These are phyloP conservation scores for Solanum hybrid DNA, from an alignment of 305 asterid genomes.

Conservation along the genomic window DNA sequence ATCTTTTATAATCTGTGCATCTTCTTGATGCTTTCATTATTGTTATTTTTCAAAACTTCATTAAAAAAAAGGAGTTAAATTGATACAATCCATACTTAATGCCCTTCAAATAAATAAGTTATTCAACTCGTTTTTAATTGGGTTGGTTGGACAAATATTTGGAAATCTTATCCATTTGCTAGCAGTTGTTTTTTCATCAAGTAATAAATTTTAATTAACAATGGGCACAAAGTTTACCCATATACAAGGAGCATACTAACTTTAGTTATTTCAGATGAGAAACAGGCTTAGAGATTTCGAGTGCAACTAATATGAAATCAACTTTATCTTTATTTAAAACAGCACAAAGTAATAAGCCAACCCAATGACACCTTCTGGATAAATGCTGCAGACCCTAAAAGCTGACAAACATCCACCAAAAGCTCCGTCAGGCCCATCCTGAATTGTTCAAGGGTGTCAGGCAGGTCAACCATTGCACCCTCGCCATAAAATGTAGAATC, in stretches of 20 bases:
- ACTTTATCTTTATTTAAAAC: background rate
- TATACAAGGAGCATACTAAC: background rate
- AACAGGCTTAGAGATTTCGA: background rate
- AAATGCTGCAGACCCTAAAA: slow-evolving; percentile 53
- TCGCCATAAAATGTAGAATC: slow-evolving; percentile 45
- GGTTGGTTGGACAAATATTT: background rate
- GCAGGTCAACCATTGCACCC: slow-evolving; percentile 49
- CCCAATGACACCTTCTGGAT: slow-evolving; percentile 46
- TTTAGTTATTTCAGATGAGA: background rate
- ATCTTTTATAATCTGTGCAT: background rate
- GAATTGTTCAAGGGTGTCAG: slow-evolving; percentile 66
- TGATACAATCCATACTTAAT: background rate
- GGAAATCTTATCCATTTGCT: background rate
- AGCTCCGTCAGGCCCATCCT: slow-evolving; percentile 74
- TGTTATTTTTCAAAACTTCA: background rate
- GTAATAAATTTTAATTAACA: background rate
- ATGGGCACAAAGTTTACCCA: background rate
- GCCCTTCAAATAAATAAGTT: background rate
- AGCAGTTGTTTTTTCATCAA: background rate
- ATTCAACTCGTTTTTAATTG: background rate
- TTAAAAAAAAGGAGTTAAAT: background rate
- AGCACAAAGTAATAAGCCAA: slow-evolving; percentile 8
- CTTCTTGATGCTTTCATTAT: background rate
- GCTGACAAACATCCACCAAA: slow-evolving; percentile 71
- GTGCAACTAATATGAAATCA: background rate